Evolutionary conservation across 371 early-diverging fungal genomes (phyloP).

Genomic region (Blastocladiella emersonii): DNA sequence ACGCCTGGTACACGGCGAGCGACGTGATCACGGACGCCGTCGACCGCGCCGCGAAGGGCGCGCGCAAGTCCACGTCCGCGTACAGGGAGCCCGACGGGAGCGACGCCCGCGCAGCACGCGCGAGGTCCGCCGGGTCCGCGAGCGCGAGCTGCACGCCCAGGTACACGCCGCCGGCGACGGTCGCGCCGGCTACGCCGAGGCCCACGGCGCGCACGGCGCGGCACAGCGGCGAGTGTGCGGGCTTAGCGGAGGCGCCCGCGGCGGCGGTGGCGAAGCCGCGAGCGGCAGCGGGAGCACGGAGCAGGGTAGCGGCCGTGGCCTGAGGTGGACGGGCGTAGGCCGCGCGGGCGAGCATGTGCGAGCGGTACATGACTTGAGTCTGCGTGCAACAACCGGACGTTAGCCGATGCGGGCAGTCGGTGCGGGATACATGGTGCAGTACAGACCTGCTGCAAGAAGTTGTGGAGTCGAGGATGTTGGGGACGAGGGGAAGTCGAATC

Average conservation of each 20-base stretch:
- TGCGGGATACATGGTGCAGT: no score
- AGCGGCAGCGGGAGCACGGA: no score
- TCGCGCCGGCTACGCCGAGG: background rate
- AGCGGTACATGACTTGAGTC: no score
- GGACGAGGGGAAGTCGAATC: no score
- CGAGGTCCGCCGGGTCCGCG: background rate
- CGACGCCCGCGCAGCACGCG: background rate
- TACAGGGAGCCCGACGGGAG: background rate
- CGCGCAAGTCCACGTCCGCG: background rate
- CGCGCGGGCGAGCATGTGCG: no score
- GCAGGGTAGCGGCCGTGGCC: no score
- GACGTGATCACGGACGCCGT: conserved; percentile 17
- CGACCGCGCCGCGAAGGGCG: background rate
- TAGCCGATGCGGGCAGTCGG: no score
- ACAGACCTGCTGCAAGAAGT: no score
- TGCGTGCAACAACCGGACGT: no score
- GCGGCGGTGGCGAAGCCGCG: background rate
- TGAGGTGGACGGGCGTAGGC: no score
- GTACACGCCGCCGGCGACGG: background rate
- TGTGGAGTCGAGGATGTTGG: no score
- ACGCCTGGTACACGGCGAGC: conserved; percentile 34
- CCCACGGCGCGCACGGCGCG: background rate
- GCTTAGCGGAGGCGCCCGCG: background rate
- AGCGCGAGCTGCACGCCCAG: background rate
- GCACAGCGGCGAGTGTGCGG: background rate